Evolutionary conservation across 306 rosid species (phyloP), one percentile per base, ranked within the genome.

Genomic region (Acacia confusa): DNA sequence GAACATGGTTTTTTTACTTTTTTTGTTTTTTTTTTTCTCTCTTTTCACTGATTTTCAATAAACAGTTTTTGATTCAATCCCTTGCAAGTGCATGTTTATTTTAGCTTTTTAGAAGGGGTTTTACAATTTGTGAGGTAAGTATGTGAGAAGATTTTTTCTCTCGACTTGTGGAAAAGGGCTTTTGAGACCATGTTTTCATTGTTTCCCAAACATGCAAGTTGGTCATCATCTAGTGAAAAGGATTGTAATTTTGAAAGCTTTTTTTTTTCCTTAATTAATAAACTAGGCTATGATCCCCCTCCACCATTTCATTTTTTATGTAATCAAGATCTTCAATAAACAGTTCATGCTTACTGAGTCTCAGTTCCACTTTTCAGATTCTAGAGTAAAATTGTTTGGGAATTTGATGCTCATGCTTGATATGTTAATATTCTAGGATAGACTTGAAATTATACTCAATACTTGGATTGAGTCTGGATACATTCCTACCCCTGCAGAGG

Each of bases 401-500:
- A 69, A 17, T 32, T 10, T 41, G 74, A 61, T 53, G 65, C 79
- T 82, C 73, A 64, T 17, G 80, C 65, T 76, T 81, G 36, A 53
- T 75, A 58, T 58, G 3, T 78, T 79, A 58, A 75, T 82, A 25
- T 83, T 82, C 78, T 79, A 94, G 98, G 98, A 92, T 91, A 90
- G 98, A 88, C 94, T 95, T 82, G 97, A 92, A 90, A 89, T 92
- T 78, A 83, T 92, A 83, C 82, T 92, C 82, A 89, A 79, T 84
- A 89, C 87, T 70, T 94, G 98, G 97, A 85, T 94, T 64, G 94
- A 90, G 86, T 78, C 41, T 17, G 92, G 97, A 75, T 82, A 84
- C 19, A 92, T 92, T 85, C 94, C 95, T 68, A 75, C 94, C 17
- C 97, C 98, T 64, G 94, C 95, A 82, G 97, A 92, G 84, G 95